Percentiles rank a stretch among this genome's conserved stretches.
These are phyloP conservation scores for Spizellomyces punctatus DNA, from an alignment of 192 early-diverging fungal species.

Conservation along the genomic window DNA sequence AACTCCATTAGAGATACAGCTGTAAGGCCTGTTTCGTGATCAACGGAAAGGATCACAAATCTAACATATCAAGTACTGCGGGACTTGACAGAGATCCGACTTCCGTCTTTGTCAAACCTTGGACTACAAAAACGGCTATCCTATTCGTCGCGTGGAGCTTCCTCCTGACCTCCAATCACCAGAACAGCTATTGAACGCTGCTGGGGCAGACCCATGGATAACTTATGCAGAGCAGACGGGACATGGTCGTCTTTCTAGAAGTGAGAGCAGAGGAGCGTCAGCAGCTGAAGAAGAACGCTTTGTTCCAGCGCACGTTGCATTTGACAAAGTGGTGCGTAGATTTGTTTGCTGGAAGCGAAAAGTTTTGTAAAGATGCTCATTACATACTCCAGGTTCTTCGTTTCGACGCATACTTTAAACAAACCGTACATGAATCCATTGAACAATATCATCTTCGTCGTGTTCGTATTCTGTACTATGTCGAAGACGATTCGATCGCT, in stretches of 20 bases:
- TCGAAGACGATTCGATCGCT: constrained; percentile 68
- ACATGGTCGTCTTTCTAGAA: neutral
- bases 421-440: constrained; percentile 60
- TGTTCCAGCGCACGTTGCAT: constrained; percentile 60
- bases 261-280: constrained; percentile 11
- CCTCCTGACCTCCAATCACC: constrained; percentile 30
- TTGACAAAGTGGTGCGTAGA: constrained; percentile 63
- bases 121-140: constrained; percentile 61
- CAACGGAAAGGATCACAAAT: too few relatives aligned
- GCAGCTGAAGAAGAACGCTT: constrained; percentile 35
- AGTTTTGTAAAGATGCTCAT: neutral
- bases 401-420: constrained; percentile 67
- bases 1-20: constrained; percentile 55
- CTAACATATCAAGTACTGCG: too few relatives aligned
- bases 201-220: constrained; percentile 42
- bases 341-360: neutral
- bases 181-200: constrained; percentile 39
- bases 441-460: constrained; percentile 66
- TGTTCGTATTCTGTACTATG: constrained; percentile 59
- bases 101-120: constrained; percentile 55
- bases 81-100: constrained; percentile 48
- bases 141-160: constrained; percentile 45
- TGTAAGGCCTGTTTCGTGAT: constrained; percentile 26
- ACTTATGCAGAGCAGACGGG: constrained; percentile 39
- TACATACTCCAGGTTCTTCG: constrained; percentile 48